phyloP scores from a whole-genome alignment of 805 yeast species.

The Ogataea haglerorum region DNA sequence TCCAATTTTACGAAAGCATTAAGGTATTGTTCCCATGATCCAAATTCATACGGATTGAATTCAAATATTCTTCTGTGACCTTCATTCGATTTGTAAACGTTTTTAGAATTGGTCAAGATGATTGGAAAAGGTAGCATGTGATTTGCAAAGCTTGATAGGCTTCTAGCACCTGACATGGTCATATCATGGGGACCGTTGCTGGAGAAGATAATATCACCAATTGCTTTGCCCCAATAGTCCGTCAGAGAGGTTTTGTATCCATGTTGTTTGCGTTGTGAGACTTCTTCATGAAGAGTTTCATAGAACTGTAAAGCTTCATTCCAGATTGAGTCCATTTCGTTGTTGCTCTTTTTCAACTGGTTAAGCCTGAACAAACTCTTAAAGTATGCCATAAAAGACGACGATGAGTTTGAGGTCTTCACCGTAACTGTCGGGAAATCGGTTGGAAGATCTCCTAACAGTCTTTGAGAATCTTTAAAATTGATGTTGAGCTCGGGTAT shows the following conservation, averaged over 20 bases:
- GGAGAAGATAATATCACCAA: slow-evolving; percentile 46
- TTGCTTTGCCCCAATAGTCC: slow-evolving; percentile 68
- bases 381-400: slow-evolving; percentile 12
- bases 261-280: slow-evolving; percentile 45
- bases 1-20: slow-evolving; percentile 47
- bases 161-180: slow-evolving; percentile 39
- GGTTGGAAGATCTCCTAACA: neutral
- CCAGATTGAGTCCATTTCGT: slow-evolving; percentile 15
- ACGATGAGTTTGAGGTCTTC: slow-evolving; percentile 14
- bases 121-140: slow-evolving; percentile 49
- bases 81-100: slow-evolving; percentile 31
- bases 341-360: neutral
- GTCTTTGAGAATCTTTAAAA: slow-evolving; percentile 8
- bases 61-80: slow-evolving; percentile 50
- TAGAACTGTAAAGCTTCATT: slow-evolving; percentile 43
- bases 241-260: slow-evolving; percentile 60
- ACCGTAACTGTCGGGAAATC: slow-evolving; percentile 8
- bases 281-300: slow-evolving; percentile 50
- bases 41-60: slow-evolving; percentile 64
- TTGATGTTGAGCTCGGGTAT: slow-evolving; percentile 50
- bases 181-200: slow-evolving; percentile 27
- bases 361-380: slow-evolving; percentile 9
- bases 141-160: slow-evolving; percentile 35
- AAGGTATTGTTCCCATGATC: slow-evolving; percentile 56
- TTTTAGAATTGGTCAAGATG: slow-evolving; percentile 39